Base-by-base conservation (phyloP, 192 early-diverging fungal species). In the Coemansia sp. region DNA sequence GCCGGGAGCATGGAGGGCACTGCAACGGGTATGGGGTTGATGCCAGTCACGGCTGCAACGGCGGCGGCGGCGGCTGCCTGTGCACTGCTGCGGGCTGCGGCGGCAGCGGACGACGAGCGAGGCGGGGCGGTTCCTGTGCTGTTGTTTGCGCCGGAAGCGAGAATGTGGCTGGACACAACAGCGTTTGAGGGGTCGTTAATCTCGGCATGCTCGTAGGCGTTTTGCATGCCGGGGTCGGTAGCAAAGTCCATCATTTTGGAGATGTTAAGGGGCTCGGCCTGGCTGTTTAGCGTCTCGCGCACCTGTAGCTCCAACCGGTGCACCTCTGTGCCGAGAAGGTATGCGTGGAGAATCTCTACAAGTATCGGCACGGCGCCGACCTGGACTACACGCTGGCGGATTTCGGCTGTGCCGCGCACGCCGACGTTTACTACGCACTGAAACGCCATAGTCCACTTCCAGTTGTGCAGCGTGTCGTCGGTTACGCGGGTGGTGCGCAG, bases 391-490 rank as follows among this genome's bases (percentile, higher is more conserved):
- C 92, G 83, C 53, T 89, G 88, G 18, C 94, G 73, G 23, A 98
- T 89, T 34, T 86, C 77, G 35, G 90, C 85, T 10, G 91, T 89
- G 20, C 93, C 94, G 3, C 94, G 85, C 4, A 95, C 86, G 35
- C 93, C 93, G 41, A 95, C 86, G 73, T 94, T 94, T 53, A 91
- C 92, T 6, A 95, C 86, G 64, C 91, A 92, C 47, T 93, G 90
- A 53, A 91, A 93, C 23, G 91, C 90, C 47, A 91, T 81, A 21
- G 88, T 88, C 91, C 91, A 93, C 58, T 91, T 89, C 88, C 89
- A 90, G 59, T 84, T 84, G 68, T 88, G 89, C 68, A 88, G 81
- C 10, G 84, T 86, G 62, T 91, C 88, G 20, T 86, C 76, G n/a
- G 85, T 87, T 26, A 85, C 82, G 48, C 83, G 81, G 1, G 89